Evolutionary conservation across 2,329 filamentous ascomycete species (phyloP), one percentile per base, ranked within the genome.

Genomic region (Pleurostoma richardsiae): DNA sequence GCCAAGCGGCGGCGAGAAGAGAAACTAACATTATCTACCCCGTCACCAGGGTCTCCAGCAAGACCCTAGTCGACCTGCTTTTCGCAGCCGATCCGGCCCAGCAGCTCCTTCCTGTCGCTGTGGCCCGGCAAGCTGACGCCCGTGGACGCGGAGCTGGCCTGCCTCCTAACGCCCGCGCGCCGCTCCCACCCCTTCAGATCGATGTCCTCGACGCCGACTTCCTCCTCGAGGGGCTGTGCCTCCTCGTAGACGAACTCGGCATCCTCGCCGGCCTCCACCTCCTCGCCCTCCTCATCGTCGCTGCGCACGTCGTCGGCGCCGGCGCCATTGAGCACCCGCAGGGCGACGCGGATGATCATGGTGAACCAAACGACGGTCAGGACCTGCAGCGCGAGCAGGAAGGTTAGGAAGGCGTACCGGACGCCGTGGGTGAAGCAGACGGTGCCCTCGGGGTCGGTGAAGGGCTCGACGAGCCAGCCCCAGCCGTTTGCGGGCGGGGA

Each of bases 361-460:
- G 74, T 77, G 60, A 97, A 95, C 94, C 94, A 97, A 51, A 72
- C 76, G 33, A 95, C 71, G 30, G 88, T 90, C 45, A 99, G 78
- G 27, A 76, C 72, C 66, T 97, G 90, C 27, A 99, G 75, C 36
- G 85, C 78, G 10, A 95, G 72, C 3, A 99, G 80, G 38, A 89
- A 77, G 7, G 77, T 74, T 11, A 97, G 72, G 70, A 97, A 97
- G 10, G 76, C 74, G 77, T 81, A 87, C 58, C 85, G 84, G 58
- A 96, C 81, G 8, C 74, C 77, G 27, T 82, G 66, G 56, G 88
- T 88, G 75, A 85, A 95, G 74, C 90, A 96, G 41, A 97, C 80
- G 1, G 81, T 73, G 19, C 89, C 89, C 29, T 83, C 74, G 6
- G 85, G 74, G 62, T 88, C 76, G 43, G 76, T 71, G 63, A 95